Evolutionary conservation across 2,329 filamentous ascomycete species (phyloP).

Genomic region (Beauveria sp.): DNA sequence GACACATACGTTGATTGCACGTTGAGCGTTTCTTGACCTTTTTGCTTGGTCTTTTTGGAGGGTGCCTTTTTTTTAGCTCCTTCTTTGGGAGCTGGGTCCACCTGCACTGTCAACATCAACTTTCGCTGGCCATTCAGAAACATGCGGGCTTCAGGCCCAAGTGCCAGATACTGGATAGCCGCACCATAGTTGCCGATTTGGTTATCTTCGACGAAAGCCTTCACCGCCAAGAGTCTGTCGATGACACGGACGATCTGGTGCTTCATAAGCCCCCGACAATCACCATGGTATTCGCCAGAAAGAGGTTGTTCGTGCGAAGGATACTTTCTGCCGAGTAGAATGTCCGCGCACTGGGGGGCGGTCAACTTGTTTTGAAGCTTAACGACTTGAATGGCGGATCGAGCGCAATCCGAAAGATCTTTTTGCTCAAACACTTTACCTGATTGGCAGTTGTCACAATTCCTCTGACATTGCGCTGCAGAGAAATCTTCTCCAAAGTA

Average conservation of each 20-base stretch:
- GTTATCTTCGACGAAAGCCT: conserved; percentile 65
- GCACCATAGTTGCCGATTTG: conserved; percentile 47
- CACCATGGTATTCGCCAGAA: conserved; percentile 56
- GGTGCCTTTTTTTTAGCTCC: conserved; percentile 14
- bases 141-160: conserved; percentile 32
- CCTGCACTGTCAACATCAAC: conserved; percentile 37
- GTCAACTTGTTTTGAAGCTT: conserved; percentile 56
- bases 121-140: conserved; percentile 39
- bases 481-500: conserved; percentile 90
- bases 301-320: conserved; percentile 38
- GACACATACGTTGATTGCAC: conserved; percentile 42
- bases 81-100: conserved; percentile 10
- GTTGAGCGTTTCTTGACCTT: conserved; percentile 31
- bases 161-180: conserved; percentile 62
- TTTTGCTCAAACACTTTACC: conserved; percentile 61
- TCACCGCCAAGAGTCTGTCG: conserved; percentile 64
- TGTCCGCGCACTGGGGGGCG: conserved; percentile 72
- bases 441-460: conserved; percentile 85
- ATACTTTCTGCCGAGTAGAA: conserved; percentile 64
- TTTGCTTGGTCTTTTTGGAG: conserved; percentile 24
- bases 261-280: conserved; percentile 61
- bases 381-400: conserved; percentile 63
- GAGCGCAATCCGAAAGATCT: conserved; percentile 71
- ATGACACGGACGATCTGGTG: conserved; percentile 81
- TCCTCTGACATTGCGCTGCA: conserved; percentile 59